Evolutionary conservation across 1,139 yeast genomes (phyloP).

Genomic region (Tardiomyces blankii): DNA sequence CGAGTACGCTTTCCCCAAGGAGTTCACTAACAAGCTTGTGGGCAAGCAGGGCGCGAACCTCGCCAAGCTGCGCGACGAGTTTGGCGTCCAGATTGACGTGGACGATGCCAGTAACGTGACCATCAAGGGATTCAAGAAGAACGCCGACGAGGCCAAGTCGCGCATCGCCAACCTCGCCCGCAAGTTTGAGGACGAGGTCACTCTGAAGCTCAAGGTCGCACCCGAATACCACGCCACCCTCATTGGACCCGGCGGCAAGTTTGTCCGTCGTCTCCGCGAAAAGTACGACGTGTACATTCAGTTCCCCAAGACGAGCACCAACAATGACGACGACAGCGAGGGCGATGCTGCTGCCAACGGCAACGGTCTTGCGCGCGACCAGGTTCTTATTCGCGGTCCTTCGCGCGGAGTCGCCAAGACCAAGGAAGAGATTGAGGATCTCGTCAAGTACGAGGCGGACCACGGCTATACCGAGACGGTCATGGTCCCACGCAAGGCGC

Average conservation of each 20-base stretch:
- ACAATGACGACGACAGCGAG: conserved; percentile 27
- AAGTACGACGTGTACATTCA: conserved; percentile 75
- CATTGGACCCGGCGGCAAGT: conserved; percentile 76
- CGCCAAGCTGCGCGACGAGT: conserved; percentile 61
- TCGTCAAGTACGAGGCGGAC: conserved; percentile 78
- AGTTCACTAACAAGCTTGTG: conserved; percentile 65
- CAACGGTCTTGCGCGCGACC: conserved; percentile 32
- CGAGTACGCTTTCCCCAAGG: conserved; percentile 50
- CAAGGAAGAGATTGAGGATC: conserved; percentile 73
- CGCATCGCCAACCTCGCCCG: conserved; percentile 50
- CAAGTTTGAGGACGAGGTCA: conserved; percentile 74
- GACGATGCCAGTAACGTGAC: conserved; percentile 45
- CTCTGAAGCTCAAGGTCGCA: conserved; percentile 58
- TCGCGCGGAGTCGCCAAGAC: conserved; percentile 83
- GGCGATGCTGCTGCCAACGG: conserved; percentile 15
- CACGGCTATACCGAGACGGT: conserved; percentile 61
- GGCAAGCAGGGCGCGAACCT: conserved; percentile 82
- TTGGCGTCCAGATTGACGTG: conserved; percentile 69
- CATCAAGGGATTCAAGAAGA: conserved; percentile 67
- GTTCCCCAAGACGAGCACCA: conserved; percentile 42
- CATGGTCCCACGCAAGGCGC: conserved; percentile 57
- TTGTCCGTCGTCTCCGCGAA: conserved; percentile 78
- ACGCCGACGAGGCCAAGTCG: conserved; percentile 63
- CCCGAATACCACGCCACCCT: conserved; percentile 68
- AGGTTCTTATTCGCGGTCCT: conserved; percentile 79